phyloP scores from a whole-genome alignment of 2,329 filamentous ascomycete species.

The Fulvia fulva region DNA sequence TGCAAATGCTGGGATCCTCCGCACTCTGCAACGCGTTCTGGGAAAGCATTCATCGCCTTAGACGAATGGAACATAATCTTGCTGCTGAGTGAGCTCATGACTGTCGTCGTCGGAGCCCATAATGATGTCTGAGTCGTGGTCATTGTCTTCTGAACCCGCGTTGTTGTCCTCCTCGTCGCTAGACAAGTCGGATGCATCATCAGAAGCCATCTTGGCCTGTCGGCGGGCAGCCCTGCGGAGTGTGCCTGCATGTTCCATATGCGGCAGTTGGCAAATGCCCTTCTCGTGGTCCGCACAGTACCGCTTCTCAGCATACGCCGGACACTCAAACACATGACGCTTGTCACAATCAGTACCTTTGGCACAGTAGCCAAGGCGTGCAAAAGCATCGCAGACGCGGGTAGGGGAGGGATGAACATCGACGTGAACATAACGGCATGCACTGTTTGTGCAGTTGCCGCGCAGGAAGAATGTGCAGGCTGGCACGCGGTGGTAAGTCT shows the following conservation, averaged over 20 bases:
- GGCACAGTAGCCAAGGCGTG: conserved; percentile 81
- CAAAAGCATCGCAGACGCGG: conserved; percentile 75
- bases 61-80: conserved; percentile 50
- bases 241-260: conserved; percentile 83
- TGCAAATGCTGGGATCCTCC: neutral
- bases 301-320: conserved; percentile 89
- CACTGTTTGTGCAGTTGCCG: conserved; percentile 80
- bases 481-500: conserved; percentile 77
- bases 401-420: conserved; percentile 68
- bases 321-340: conserved; percentile 82
- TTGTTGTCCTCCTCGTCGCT: conserved; percentile 69
- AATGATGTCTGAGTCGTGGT: conserved; percentile 62
- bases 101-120: conserved; percentile 35
- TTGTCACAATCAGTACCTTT: conserved; percentile 73
- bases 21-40: neutral
- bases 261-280: conserved; percentile 72
- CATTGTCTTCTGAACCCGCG: conserved; percentile 2
- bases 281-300: conserved; percentile 64
- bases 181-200: conserved; percentile 56
- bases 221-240: conserved; percentile 57
- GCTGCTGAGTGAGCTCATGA: conserved; percentile 50
- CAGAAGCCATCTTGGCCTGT: conserved; percentile 35
- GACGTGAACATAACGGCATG: conserved; percentile 86
- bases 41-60: conserved; percentile 1
- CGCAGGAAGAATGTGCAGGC: conserved; percentile 86